Conservation (phyloP, 345 rosid genomes). For the Trapa incisa region DNA sequence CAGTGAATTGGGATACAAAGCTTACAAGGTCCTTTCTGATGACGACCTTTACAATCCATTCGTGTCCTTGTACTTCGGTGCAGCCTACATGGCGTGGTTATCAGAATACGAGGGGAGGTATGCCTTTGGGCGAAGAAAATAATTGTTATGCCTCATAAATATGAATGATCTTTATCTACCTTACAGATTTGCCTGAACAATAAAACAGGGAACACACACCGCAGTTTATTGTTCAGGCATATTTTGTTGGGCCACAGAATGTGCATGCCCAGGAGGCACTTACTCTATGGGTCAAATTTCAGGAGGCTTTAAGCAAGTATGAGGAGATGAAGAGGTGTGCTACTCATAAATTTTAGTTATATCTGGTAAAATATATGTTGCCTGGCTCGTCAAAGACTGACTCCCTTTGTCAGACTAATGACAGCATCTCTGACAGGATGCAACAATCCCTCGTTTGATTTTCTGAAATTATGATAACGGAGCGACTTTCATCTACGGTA, state of each 20-base stretch:
- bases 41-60: conserved; percentile 75
- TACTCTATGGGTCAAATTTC: conserved; percentile 69
- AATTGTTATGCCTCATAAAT: background rate
- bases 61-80: conserved; percentile 79
- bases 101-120: conserved; percentile 82
- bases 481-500: too few relatives aligned
- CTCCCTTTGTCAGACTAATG: too few relatives aligned
- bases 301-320: conserved; percentile 57
- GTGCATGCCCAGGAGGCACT: conserved; percentile 44
- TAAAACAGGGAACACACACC: conserved; percentile 51
- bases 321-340: conserved; percentile 47
- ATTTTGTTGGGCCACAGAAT: conserved; percentile 51
- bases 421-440: too few relatives aligned
- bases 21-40: conserved; percentile 54
- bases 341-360: background rate
- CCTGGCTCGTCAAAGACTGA: background rate
- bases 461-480: too few relatives aligned
- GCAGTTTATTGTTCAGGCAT: conserved; percentile 74
- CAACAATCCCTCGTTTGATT: too few relatives aligned
- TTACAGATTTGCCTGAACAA: background rate
- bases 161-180: background rate
- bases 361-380: background rate
- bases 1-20: conserved; percentile 75
- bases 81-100: conserved; percentile 73
- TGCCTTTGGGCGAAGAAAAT: background rate